Conservation (phyloP, 805 yeast genomes). For the Scheffersomyces ergatensis region DNA sequence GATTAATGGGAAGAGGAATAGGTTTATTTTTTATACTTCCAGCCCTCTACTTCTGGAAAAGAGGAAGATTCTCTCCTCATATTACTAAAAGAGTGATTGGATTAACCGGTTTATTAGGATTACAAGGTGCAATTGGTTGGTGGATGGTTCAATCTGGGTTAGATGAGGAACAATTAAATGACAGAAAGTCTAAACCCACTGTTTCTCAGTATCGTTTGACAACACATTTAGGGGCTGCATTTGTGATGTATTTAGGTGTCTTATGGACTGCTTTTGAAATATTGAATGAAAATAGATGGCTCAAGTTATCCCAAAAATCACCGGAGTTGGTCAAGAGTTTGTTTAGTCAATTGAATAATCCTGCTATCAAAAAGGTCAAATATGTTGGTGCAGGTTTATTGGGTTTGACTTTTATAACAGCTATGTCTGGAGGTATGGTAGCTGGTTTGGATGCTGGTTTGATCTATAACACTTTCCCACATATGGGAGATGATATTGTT, state of each 20-base stretch:
- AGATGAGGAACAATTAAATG: slow-evolving; percentile 72
- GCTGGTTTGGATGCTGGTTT: slow-evolving; percentile 98
- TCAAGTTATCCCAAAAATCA: slow-evolving; percentile 38
- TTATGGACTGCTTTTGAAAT: slow-evolving; percentile 87
- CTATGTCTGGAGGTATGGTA: slow-evolving; percentile 97
- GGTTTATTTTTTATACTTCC: slow-evolving; percentile 84
- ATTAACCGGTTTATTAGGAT: slow-evolving; percentile 73
- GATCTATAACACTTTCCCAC: slow-evolving; percentile 94
- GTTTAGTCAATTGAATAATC: slow-evolving; percentile 59
- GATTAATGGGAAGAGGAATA: slow-evolving; percentile 87
- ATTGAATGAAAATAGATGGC: slow-evolving; percentile 67
- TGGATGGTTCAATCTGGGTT: slow-evolving; percentile 99
- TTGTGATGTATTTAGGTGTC: slow-evolving; percentile 82
- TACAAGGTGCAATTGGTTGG: slow-evolving; percentile 98
- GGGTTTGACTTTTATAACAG: slow-evolving; percentile 77
- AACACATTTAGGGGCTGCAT: slow-evolving; percentile 92
- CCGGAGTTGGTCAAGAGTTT: slow-evolving; percentile 56
- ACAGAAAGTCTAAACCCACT: slow-evolving; percentile 90
- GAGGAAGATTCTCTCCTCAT: slow-evolving; percentile 62
- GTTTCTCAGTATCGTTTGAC: slow-evolving; percentile 94
- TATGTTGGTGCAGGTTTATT: slow-evolving; percentile 54
- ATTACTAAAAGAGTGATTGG: slow-evolving; percentile 69
- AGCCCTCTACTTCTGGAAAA: slow-evolving; percentile 72
- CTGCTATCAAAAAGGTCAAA: slow-evolving; percentile 58
- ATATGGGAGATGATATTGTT: slow-evolving; percentile 82